Evolutionary conservation across 2,329 filamentous ascomycete species (phyloP), one percentile per base, ranked within the genome.

Genomic region (Colletotrichum tabaci): DNA sequence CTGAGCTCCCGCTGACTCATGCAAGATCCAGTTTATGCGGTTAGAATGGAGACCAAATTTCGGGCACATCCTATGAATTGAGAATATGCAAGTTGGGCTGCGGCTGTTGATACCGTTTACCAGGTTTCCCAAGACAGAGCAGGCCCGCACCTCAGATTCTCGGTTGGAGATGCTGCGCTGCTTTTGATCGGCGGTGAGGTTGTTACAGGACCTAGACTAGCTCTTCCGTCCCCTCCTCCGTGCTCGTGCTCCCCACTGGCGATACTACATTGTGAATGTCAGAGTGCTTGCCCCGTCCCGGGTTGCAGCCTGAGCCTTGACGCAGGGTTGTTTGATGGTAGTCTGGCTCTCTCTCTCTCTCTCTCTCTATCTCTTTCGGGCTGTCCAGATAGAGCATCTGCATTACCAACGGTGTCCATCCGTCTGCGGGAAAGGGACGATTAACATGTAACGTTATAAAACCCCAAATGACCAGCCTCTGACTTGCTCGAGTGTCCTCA

Each of bases 121-220:
- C 16, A n/a, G 42, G 55, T 15, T 57, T 4, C 16, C 38, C 30
- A 16, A 23, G 35, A 21, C 35, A 10, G 13, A 40, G 15, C n/a
- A 40, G 55, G 13, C 55, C 55, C 55, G 55, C 55, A 26, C 8
- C 38, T 26, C n/a, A 10, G 13, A n/a, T 23, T 57, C 38, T 57
- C 55, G 42, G 23, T 57, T 57, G 55, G 42, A 57, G 55, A 42
- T 57, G 38, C 23, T 44, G 55, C 15, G 40, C 35, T 21, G 38
- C 35, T 57, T 3, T 13, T 57, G 55, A 42, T 57, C n/a, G 38
- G 55, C 55, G 55, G 55, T 57, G 55, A 57, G 30, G 55, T 9
- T 16, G 55, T 57, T 57, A 26, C 55, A 42, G n/a, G 55, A 57
- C 38, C 55, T 26, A 21, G 55, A 15, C 55, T 57, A 57, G 55